These are phyloP conservation scores for Sphagnum magellanicum DNA, from an alignment of 228 moss, liverwort and hornwort genomes.

Conservation along the genomic window DNA sequence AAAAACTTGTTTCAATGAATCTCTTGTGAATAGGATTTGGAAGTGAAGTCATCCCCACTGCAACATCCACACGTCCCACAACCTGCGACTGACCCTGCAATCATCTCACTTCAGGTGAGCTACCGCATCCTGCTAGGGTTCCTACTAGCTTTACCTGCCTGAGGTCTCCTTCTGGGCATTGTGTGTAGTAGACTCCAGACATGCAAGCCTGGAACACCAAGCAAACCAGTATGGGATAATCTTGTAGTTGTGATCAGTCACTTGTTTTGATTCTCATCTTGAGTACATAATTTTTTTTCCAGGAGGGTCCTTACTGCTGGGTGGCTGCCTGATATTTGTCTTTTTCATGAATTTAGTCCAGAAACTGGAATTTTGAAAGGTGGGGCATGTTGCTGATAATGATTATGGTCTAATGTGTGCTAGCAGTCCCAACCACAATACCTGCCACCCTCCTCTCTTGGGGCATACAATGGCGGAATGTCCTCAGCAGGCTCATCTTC, in stretches of 20 bases:
- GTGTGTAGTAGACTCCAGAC: no score
- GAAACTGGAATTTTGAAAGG: no score
- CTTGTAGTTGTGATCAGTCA: no score
- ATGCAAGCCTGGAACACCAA: no score
- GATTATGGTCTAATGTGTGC: background rate
- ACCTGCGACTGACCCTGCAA: slow-evolving; percentile 50
- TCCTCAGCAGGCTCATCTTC: slow-evolving; percentile 66
- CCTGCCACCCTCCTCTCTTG: slow-evolving; percentile 68
- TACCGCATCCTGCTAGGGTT: background rate
- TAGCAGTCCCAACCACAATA: slow-evolving; percentile 92
- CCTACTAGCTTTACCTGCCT: background rate
- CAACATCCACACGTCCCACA: slow-evolving; percentile 28
- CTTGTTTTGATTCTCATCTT: no score
- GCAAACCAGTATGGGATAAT: no score
- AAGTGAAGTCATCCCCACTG: slow-evolving; percentile 58
- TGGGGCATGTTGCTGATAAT: no score
- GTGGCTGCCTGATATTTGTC: no score
- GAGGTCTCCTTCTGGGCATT: no score
- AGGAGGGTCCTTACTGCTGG: no score
- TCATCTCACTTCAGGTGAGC: slow-evolving; percentile 46
- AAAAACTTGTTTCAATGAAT: background rate
- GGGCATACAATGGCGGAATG: slow-evolving; percentile 59
- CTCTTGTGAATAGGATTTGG: slow-evolving; percentile 30
- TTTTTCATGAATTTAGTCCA: no score
- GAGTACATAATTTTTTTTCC: no score